phyloP scores from a whole-genome alignment of 129 eudicot genomes.

The Flaveria bidentis region DNA sequence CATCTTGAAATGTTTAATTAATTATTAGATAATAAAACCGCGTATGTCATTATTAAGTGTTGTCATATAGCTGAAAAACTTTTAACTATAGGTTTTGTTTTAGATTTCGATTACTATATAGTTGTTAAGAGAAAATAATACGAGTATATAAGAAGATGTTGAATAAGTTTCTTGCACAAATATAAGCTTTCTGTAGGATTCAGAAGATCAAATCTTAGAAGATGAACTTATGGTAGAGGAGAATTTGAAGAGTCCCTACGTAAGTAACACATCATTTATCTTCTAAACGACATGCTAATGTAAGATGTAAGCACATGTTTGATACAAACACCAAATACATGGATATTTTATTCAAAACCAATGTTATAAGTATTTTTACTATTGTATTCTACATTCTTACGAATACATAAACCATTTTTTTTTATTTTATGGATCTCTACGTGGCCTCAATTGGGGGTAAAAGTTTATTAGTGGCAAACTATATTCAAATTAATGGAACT shows the following conservation, averaged over 20 bases:
- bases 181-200: background rate
- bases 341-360: background rate
- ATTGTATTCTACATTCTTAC: conserved; percentile 4
- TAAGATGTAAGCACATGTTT: background rate
- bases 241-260: background rate
- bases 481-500: conserved; percentile 31
- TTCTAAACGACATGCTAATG: background rate
- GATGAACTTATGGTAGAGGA: background rate
- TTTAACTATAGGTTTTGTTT: too few relatives aligned
- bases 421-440: conserved; percentile 38
- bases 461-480: conserved; percentile 28
- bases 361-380: background rate
- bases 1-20: too few relatives aligned
- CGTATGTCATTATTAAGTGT: too few relatives aligned
- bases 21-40: too few relatives aligned
- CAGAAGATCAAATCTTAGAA: too few relatives aligned
- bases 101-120: too few relatives aligned
- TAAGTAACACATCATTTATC: background rate
- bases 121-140: too few relatives aligned
- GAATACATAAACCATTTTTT: conserved; percentile 14
- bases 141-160: too few relatives aligned
- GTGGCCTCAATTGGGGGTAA: conserved; percentile 46
- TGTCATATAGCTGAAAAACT: too few relatives aligned
- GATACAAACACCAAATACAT: background rate
- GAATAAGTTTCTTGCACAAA: too few relatives aligned